Conservation (phyloP, 2,329 filamentous ascomycete species). For the Alternaria tenuissima region DNA sequence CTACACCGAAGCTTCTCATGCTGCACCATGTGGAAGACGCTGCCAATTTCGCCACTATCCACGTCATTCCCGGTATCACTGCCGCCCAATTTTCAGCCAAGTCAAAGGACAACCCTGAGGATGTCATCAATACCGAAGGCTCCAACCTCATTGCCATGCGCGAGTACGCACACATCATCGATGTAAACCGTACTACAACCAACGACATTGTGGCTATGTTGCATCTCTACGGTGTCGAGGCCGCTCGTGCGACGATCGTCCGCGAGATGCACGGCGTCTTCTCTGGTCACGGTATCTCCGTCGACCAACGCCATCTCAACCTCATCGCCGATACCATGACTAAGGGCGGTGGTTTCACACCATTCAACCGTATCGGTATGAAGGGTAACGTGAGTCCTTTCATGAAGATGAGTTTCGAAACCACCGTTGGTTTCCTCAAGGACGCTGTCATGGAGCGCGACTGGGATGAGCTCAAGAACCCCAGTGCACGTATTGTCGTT, state of each 20-base stretch:
- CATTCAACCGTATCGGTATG: constrained; percentile 92
- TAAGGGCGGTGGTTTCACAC: constrained; percentile 84
- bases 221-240: constrained; percentile 88
- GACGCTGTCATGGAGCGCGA: constrained; percentile 92
- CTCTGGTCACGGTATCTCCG: constrained; percentile 86
- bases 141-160: constrained; percentile 93
- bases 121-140: constrained; percentile 76
- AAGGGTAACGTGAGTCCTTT: constrained; percentile 87
- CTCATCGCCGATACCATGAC: constrained; percentile 99
- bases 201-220: constrained; percentile 93
- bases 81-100: constrained; percentile 70
- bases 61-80: constrained; percentile 81
- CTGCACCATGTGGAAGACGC: constrained; percentile 87
- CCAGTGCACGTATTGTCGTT: constrained; percentile 87
- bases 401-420: constrained; percentile 99
- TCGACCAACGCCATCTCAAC: constrained; percentile 91
- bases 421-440: constrained; percentile 89
- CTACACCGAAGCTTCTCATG: constrained; percentile 90
- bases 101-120: constrained; percentile 53
- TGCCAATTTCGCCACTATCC: constrained; percentile 80
- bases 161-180: constrained; percentile 82
- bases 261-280: constrained; percentile 87
- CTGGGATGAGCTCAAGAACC: constrained; percentile 85
- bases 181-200: constrained; percentile 85
- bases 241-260: constrained; percentile 86